Percentiles rank a stretch among this genome's conserved stretches.
Conservation (phyloP, 225 moss, liverwort and hornwort genomes). For the Physcomitrellopsis africana region DNA sequence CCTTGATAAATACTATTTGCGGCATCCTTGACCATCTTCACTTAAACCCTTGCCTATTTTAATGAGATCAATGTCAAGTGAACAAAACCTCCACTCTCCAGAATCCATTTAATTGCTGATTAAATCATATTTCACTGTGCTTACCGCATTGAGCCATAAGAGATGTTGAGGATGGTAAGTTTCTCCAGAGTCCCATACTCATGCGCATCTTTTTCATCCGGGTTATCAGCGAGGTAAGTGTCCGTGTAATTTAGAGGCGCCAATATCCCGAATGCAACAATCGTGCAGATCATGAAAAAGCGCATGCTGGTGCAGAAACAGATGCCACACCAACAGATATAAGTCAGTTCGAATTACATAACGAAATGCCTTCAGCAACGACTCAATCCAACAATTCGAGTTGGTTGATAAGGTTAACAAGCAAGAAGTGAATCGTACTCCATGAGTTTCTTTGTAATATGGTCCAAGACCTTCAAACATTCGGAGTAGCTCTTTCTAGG, state of each 20-base stretch:
- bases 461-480: too few relatives aligned
- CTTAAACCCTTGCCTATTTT: neutral
- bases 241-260: constrained; percentile 47
- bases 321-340: too few relatives aligned
- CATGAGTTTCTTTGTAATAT: too few relatives aligned
- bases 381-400: too few relatives aligned
- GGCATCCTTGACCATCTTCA: too few relatives aligned
- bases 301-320: constrained; percentile 25
- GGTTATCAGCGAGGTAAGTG: constrained; percentile 36
- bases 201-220: constrained; percentile 35
- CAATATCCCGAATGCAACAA: constrained; percentile 41
- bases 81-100: neutral
- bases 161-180: constrained; percentile 49
- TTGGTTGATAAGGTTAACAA: too few relatives aligned
- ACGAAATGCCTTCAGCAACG: too few relatives aligned
- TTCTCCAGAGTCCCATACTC: constrained; percentile 42
- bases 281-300: constrained; percentile 43
- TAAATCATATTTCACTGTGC: neutral
- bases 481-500: too few relatives aligned
- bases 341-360: too few relatives aligned
- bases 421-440: too few relatives aligned
- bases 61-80: neutral
- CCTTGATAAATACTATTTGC: too few relatives aligned
- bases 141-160: constrained; percentile 49
- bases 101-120: neutral